These are phyloP conservation scores for Penicillium daleae DNA, from an alignment of 495 filamentous ascomycete species.

Conservation along the genomic window DNA sequence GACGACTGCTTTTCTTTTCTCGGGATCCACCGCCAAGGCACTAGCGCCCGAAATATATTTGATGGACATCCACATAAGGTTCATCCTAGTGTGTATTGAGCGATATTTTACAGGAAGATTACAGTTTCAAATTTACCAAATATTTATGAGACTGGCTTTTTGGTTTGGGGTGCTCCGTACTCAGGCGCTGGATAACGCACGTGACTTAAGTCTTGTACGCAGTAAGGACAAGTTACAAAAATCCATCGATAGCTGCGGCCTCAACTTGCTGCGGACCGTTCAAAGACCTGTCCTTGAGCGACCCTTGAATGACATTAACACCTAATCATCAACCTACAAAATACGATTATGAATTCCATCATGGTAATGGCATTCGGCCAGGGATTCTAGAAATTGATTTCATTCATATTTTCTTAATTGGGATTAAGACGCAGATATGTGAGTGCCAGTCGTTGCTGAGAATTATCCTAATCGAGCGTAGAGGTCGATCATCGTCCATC, in stretches of 20 bases:
- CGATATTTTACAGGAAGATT: neutral
- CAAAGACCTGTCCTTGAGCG: neutral
- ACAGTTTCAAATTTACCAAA: neutral
- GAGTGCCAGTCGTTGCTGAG: too few species aligned
- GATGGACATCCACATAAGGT: neutral
- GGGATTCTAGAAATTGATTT: too few species aligned
- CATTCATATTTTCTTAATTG: too few species aligned
- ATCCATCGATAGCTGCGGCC: neutral
- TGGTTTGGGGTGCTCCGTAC: neutral
- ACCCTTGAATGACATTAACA: neutral
- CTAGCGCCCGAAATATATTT: slow-evolving; percentile 5
- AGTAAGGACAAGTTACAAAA: neutral
- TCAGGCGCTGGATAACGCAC: neutral
- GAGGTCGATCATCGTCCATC: too few species aligned
- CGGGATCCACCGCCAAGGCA: slow-evolving; percentile 3
- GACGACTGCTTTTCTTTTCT: neutral
- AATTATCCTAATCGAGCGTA: too few species aligned
- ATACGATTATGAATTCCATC: too few species aligned
- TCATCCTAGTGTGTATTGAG: neutral
- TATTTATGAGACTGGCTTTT: neutral
- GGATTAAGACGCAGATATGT: too few species aligned
- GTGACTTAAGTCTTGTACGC: neutral
- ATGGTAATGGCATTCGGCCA: too few species aligned
- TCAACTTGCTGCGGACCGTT: neutral
- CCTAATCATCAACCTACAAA: neutral